Conservation (phyloP, 2,329 filamentous ascomycete species). For the Verticillium zaregamsianum region DNA sequence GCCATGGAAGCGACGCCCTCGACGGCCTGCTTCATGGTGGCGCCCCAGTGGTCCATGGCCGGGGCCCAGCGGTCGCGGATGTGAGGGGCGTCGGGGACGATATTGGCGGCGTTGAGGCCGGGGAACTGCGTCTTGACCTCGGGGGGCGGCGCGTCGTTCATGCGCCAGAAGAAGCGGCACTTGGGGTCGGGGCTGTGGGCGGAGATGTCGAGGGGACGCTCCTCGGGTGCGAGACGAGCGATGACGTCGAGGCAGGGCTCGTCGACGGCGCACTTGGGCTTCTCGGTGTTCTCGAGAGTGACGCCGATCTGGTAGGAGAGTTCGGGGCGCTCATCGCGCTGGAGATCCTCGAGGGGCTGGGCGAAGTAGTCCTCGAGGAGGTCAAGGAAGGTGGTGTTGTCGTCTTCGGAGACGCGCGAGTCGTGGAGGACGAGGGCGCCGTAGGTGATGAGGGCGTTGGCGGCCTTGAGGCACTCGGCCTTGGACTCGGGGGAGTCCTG, state of each 20-base stretch:
- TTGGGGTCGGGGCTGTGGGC: slow-evolving; percentile 56
- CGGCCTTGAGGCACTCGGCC: slow-evolving; percentile 50
- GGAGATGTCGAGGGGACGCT: slow-evolving; percentile 55
- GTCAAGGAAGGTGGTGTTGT: slow-evolving; percentile 56
- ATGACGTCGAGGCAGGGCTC: slow-evolving; percentile 57
- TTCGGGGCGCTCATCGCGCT: slow-evolving; percentile 51
- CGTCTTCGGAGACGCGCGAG: slow-evolving; percentile 49
- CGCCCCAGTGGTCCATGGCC: slow-evolving; percentile 54
- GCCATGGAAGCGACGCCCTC: slow-evolving; percentile 55
- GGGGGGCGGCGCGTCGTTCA: slow-evolving; percentile 50
- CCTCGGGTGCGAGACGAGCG: slow-evolving; percentile 44
- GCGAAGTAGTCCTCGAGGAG: slow-evolving; percentile 63
- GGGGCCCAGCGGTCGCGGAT: slow-evolving; percentile 49
- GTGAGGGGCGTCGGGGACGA: slow-evolving; percentile 44
- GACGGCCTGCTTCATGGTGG: slow-evolving; percentile 56
- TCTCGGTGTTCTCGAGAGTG: slow-evolving; percentile 60
- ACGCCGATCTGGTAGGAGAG: slow-evolving; percentile 59
- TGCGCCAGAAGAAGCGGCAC: slow-evolving; percentile 61
- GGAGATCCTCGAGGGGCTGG: slow-evolving; percentile 43
- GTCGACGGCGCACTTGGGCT: slow-evolving; percentile 59
- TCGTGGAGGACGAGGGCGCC: slow-evolving; percentile 58
- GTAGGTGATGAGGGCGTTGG: slow-evolving; percentile 54
- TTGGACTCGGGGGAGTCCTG: slow-evolving; percentile 37
- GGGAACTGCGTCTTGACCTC: slow-evolving; percentile 44
- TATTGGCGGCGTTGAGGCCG: slow-evolving; percentile 49